A percentile compares a stretch with the other conserved stretches of the same genome.
Evolutionary conservation across 495 filamentous ascomycete genomes (phyloP).

Genomic region (Rostrohypoxylon terebratum): DNA sequence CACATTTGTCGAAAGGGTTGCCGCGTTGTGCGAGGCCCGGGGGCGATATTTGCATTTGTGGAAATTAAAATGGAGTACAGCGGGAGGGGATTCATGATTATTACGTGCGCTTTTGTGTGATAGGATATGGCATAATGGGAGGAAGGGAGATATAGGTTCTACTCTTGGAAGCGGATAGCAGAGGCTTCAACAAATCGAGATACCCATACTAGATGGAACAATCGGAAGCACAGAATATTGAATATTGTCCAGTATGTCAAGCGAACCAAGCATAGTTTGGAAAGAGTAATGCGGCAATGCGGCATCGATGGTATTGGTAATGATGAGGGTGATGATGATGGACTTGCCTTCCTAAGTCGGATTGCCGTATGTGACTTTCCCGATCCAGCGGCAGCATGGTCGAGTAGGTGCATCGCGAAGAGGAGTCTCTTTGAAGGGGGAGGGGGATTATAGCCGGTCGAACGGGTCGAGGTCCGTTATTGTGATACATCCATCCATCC

Average conservation of each 20-base stretch:
- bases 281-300: conserved; percentile 28
- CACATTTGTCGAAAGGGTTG: conserved; percentile 24
- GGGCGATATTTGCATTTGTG: conserved; percentile 29
- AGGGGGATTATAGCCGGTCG: not conserved
- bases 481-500: conserved; percentile 16
- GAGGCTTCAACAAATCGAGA: conserved; percentile 36
- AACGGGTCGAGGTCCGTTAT: conserved; percentile 25
- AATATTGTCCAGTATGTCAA: conserved; percentile 23
- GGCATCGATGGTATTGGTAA: no score
- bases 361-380: conserved; percentile 41
- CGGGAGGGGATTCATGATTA: conserved; percentile 23
- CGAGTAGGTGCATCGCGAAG: not conserved
- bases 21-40: conserved; percentile 3
- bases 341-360: conserved; percentile 17
- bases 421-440: not conserved
- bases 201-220: conserved; percentile 37
- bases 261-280: not conserved
- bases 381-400: conserved; percentile 17
- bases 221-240: not conserved
- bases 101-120: conserved; percentile 19
- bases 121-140: conserved; percentile 14
- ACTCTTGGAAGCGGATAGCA: conserved; percentile 32
- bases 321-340: no score
- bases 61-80: conserved; percentile 21
- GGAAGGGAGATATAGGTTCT: conserved; percentile 28